These are phyloP conservation scores for Xanthoparmelia taractica DNA, from an alignment of 495 filamentous ascomycete species.

Conservation along the genomic window DNA sequence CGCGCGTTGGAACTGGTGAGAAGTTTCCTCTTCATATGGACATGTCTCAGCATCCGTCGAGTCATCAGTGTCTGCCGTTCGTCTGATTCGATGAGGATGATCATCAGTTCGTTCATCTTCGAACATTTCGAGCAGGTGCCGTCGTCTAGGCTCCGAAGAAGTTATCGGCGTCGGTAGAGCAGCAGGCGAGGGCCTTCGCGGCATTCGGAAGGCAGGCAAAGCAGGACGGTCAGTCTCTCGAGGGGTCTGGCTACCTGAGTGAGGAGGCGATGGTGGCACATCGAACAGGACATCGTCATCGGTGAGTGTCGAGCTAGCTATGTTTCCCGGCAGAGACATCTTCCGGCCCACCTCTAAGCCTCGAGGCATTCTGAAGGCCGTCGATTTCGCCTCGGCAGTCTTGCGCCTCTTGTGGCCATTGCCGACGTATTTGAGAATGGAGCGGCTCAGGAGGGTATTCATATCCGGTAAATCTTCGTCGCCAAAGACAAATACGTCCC, in stretches of 20 bases:
- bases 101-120: slow-evolving; percentile 14
- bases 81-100: neutral
- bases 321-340: neutral
- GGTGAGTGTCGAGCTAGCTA: neutral
- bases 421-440: slow-evolving; percentile 10
- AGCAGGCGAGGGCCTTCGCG: slow-evolving; percentile 35
- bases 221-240: slow-evolving; percentile 19
- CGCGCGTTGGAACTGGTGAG: slow-evolving; percentile 30
- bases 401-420: slow-evolving; percentile 36
- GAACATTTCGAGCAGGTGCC: slow-evolving; percentile 3
- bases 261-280: slow-evolving; percentile 38
- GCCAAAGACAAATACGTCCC: slow-evolving; percentile 4
- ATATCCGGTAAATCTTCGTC: slow-evolving; percentile 28
- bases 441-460: slow-evolving; percentile 17
- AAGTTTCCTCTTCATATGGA: slow-evolving; percentile 10
- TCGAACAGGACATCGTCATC: slow-evolving; percentile 12
- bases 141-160: slow-evolving; percentile 26
- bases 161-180: slow-evolving; percentile 29
- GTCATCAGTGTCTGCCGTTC: neutral
- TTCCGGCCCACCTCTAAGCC: no score
- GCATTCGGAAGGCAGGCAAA: slow-evolving; percentile 35
- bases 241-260: slow-evolving; percentile 33
- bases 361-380: slow-evolving; percentile 21
- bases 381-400: slow-evolving; percentile 18
- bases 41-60: neutral